Evolutionary conservation across 495 filamentous ascomycete species (phyloP).

Genomic region (Penicillium fimorum): DNA sequence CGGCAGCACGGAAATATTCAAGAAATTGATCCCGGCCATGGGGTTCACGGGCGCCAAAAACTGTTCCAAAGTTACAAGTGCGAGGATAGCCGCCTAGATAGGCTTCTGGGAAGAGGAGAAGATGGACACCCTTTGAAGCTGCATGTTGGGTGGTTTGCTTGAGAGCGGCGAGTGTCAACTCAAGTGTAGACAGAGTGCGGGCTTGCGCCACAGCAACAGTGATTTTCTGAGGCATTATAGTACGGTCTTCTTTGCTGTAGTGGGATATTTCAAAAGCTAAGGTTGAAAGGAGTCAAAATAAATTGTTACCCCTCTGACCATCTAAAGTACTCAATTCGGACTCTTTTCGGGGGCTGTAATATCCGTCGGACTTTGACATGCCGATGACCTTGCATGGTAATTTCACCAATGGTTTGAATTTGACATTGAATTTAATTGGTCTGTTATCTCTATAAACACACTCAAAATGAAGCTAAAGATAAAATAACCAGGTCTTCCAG

Average conservation of each 20-base stretch:
- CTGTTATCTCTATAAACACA: background rate
- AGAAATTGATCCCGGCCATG: conserved; percentile 82
- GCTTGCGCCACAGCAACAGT: conserved; percentile 63
- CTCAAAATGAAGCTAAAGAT: background rate
- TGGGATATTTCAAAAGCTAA: background rate
- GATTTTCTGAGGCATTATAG: conserved; percentile 48
- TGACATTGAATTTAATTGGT: background rate
- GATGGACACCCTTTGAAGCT: conserved; percentile 50
- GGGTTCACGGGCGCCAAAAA: conserved; percentile 64
- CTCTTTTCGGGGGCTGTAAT: background rate
- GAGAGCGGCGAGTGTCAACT: conserved; percentile 67
- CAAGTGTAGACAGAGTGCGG: conserved; percentile 62
- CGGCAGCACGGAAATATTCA: conserved; percentile 70
- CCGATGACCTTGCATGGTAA: conserved; percentile 1
- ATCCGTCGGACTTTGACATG: conserved; percentile 1
- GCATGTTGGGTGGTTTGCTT: conserved; percentile 45
- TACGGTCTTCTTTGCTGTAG: background rate
- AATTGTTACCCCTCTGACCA: background rate
- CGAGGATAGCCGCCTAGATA: conserved; percentile 93
- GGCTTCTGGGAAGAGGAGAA: conserved; percentile 90
- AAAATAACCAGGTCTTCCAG: background rate
- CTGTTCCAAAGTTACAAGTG: conserved; percentile 70
- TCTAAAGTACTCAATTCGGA: background rate
- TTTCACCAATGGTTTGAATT: background rate
- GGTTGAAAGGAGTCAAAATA: background rate